Percentiles rank a stretch among this genome's conserved stretches.
phyloP scores from a whole-genome alignment of 495 filamentous ascomycete genomes.

The Annulohypoxylon maeteangense region DNA sequence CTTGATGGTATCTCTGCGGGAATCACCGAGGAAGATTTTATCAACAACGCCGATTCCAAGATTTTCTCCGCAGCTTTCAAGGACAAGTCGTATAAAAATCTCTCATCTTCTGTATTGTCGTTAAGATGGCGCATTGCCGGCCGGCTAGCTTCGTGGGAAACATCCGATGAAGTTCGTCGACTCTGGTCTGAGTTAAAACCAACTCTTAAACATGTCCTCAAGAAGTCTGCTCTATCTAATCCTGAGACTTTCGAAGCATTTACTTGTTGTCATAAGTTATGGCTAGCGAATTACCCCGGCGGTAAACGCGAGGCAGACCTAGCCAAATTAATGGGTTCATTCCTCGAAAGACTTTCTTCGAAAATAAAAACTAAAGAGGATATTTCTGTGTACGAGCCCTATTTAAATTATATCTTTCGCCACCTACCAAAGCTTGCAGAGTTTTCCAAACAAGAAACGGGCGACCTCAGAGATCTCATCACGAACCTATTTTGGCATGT shows the following conservation, averaged over 20 bases:
- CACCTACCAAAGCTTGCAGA: constrained; percentile 40
- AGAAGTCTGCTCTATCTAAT: constrained; percentile 41
- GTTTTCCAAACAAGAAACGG: constrained; percentile 33
- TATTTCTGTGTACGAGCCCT: constrained; percentile 22
- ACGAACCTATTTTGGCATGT: constrained; percentile 38
- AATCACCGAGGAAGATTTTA: constrained; percentile 55
- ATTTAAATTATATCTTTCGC: constrained; percentile 43
- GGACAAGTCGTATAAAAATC: constrained; percentile 27
- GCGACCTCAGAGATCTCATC: constrained; percentile 33
- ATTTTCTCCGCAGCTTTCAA: constrained; percentile 45
- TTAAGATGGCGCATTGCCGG: constrained; percentile 54
- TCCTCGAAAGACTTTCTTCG: constrained; percentile 48
- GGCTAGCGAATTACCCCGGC: constrained; percentile 52
- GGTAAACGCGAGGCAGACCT: constrained; percentile 49
- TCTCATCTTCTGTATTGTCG: constrained; percentile 36
- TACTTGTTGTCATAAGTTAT: constrained; percentile 51
- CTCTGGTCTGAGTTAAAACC: constrained; percentile 53
- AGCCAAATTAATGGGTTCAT: constrained; percentile 45
- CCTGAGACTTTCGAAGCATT: constrained; percentile 55
- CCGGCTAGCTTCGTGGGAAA: constrained; percentile 49
- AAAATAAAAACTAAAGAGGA: constrained; percentile 21
- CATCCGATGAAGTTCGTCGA: constrained; percentile 45
- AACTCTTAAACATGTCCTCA: constrained; percentile 48
- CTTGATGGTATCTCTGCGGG: constrained; percentile 61
- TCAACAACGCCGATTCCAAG: constrained; percentile 52